These are phyloP conservation scores for Aulographum hederae DNA, from an alignment of 2,329 filamentous ascomycete species.

Conservation along the genomic window DNA sequence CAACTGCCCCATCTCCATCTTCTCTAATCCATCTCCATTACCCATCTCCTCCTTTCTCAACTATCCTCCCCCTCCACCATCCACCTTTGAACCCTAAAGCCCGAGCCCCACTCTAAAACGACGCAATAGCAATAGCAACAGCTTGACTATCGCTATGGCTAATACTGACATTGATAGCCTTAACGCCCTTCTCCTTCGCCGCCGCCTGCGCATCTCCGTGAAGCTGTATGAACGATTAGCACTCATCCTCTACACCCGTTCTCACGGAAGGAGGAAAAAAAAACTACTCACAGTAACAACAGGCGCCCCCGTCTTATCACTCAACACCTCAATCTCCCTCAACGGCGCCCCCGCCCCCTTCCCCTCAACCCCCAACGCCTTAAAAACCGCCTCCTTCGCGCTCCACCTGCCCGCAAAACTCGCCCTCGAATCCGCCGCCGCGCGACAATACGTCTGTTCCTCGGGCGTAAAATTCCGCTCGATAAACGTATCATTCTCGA, in stretches of 20 bases:
- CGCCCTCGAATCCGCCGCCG: conserved; percentile 62
- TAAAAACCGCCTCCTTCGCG: conserved; percentile 97
- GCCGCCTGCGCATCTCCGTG: conserved; percentile 69
- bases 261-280: neutral
- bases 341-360: conserved; percentile 77
- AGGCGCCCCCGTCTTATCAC: conserved; percentile 57
- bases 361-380: conserved; percentile 74
- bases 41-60: no score
- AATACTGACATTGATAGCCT: conserved; percentile 80
- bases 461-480: conserved; percentile 80
- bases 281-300: conserved; percentile 57
- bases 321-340: conserved; percentile 86
- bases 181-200: conserved; percentile 73
- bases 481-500: conserved; percentile 84
- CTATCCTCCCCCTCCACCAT: no score
- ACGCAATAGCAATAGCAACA: conserved; percentile 80
- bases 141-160: conserved; percentile 91
- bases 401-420: conserved; percentile 94
- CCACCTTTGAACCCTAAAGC: no score
- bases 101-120: no score
- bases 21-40: no score
- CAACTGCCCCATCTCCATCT: no score
- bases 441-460: conserved; percentile 75
- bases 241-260: neutral
- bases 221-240: conserved; percentile 37